Conservation (phyloP, 208 protist genomes). For the Herpetomonas samuelpessoai region DNA sequence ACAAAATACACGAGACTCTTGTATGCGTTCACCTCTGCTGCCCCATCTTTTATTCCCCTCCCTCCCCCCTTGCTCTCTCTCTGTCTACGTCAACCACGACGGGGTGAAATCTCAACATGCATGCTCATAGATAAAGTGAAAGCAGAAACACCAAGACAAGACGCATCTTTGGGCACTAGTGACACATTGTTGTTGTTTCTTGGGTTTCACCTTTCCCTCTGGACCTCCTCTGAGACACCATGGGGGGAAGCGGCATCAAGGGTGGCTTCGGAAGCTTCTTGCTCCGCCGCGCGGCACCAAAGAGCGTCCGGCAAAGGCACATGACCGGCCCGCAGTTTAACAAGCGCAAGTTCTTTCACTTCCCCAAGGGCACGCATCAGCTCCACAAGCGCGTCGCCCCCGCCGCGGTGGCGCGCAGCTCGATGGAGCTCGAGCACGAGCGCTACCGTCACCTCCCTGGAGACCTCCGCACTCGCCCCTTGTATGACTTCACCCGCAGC, state of each 20-base stretch:
- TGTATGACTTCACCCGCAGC: constrained; percentile 67
- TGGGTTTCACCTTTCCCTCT: not conserved
- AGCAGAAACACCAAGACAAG: too few species aligned
- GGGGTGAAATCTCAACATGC: too few species aligned
- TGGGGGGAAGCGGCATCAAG: constrained; percentile 52
- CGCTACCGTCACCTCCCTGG: constrained; percentile 68
- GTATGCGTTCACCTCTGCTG: too few species aligned
- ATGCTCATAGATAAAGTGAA: too few species aligned
- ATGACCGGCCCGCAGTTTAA: constrained; percentile 76
- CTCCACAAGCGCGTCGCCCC: constrained; percentile 65
- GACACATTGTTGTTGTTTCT: too few species aligned
- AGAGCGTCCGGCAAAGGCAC: constrained; percentile 71
- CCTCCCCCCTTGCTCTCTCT: too few species aligned
- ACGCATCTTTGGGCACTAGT: too few species aligned
- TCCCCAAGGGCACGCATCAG: constrained; percentile 60
- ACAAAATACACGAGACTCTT: too few species aligned
- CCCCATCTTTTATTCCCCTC: too few species aligned
- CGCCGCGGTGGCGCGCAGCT: constrained; percentile 29
- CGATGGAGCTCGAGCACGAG: constrained; percentile 62
- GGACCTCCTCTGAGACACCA: not conserved
- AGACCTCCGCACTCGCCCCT: constrained; percentile 53
- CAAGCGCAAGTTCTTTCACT: constrained; percentile 73
- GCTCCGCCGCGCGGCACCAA: constrained; percentile 54
- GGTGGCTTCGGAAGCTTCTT: constrained; percentile 80
- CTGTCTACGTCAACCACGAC: too few species aligned